These are phyloP conservation scores for Zostera marina DNA, from an alignment of 116 monocot genomes.

Conservation along the genomic window DNA sequence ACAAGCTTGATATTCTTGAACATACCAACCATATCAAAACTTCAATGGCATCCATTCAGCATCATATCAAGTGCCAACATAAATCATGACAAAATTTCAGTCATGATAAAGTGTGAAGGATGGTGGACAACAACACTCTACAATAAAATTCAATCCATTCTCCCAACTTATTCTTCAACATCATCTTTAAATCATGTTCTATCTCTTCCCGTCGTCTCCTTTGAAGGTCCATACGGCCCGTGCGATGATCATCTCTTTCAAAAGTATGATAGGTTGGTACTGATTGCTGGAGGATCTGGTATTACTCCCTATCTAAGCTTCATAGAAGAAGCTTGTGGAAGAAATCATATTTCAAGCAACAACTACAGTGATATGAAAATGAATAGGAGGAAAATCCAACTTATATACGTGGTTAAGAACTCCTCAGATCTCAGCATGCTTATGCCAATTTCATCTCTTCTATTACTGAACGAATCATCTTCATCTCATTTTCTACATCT, in stretches of 20 bases:
- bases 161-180: no score
- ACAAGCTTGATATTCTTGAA: constrained; percentile 65
- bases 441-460: constrained; percentile 18
- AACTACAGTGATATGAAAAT: not conserved
- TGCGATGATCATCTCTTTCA: not conserved
- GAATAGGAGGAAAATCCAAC: constrained; percentile 12
- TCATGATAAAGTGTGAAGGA: constrained; percentile 59
- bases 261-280: constrained; percentile 55
- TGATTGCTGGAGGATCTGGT: constrained; percentile 77
- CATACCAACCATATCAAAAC: constrained; percentile 52
- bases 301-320: constrained; percentile 76
- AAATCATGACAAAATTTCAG: constrained; percentile 26
- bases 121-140: constrained; percentile 56
- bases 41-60: constrained; percentile 87
- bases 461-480: constrained; percentile 13
- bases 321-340: constrained; percentile 33
- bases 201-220: constrained; percentile 15
- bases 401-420: constrained; percentile 46
- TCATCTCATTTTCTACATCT: constrained; percentile 13
- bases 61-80: constrained; percentile 42
- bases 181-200: no score
- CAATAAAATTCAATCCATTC: constrained; percentile 15
- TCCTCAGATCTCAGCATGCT: constrained; percentile 53
- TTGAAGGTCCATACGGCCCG: constrained; percentile 90
- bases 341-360: not conserved